Evolutionary conservation across 108 stramenopile genomes (phyloP).

Genomic region (Conticribra weissflogii): DNA sequence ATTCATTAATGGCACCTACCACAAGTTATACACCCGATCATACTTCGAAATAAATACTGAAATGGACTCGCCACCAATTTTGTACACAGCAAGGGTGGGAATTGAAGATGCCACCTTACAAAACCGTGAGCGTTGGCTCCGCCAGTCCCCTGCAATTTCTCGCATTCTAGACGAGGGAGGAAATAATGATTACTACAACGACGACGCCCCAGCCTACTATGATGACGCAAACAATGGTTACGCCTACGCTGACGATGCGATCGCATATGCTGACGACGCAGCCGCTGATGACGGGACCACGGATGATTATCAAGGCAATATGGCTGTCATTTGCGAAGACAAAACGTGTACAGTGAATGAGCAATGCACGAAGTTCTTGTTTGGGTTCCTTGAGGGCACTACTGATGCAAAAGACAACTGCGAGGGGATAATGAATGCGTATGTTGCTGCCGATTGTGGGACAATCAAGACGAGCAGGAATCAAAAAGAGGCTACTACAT

Average conservation of each 20-base stretch:
- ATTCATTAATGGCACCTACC: not conserved
- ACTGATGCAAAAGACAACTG: constrained; percentile 86
- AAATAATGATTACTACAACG: constrained; percentile 4
- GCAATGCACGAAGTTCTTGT: constrained; percentile 66
- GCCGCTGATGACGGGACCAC: constrained; percentile 9
- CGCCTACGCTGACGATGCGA: not conserved
- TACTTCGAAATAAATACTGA: not conserved
- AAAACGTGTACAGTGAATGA: constrained; percentile 54
- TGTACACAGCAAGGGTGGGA: not conserved
- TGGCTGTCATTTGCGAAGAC: constrained; percentile 23
- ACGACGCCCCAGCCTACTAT: constrained; percentile 5
- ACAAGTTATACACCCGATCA: not conserved
- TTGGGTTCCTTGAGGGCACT: constrained; percentile 80
- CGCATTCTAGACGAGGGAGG: constrained; percentile 25
- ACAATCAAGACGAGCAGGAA: constrained; percentile 38
- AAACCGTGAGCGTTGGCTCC: constrained; percentile 28
- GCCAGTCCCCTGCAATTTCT: constrained; percentile 24
- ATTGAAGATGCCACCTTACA: not conserved
- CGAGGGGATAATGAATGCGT: constrained; percentile 82
- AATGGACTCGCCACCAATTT: not conserved
- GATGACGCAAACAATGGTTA: not conserved
- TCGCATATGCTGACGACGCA: constrained; percentile 7
- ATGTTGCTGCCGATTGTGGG: constrained; percentile 67
- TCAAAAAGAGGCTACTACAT: constrained; percentile 16
- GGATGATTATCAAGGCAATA: constrained; percentile 3